Evolutionary conservation across 2,329 filamentous ascomycete genomes (phyloP), one percentile per base, ranked within the genome.

Genomic region (Gaeumannomyces sp.): DNA sequence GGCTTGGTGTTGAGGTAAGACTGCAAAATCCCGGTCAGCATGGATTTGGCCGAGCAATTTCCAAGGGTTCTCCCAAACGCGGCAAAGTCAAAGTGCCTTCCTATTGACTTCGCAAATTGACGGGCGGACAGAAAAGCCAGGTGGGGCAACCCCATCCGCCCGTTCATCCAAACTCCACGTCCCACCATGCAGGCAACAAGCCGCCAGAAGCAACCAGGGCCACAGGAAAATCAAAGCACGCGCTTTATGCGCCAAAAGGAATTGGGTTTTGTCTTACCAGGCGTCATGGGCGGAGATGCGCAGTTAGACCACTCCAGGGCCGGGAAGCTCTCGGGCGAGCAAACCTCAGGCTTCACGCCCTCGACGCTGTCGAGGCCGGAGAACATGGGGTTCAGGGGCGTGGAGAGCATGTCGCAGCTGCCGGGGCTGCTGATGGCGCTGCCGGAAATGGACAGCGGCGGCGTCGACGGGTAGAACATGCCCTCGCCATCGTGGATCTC

Each of bases 361-460:
- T 89, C 84, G 66, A 88, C 83, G 67, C 83, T 84, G 67, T 91
- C 89, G 57, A 91, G 81, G 4, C 86, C 83, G 56, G 91, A 91
- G 79, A 92, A 92, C 79, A 88, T 85, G 68, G 89, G 88, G 78
- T 92, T 91, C 75, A 93, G 81, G 2, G 93, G 92, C n/a, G 92
- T 96, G 68, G 90, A 89, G 65, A 96, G 78, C 68, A 92, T 80
- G 68, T 93, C 91, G 74, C 83, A 89, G 76, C 84, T 89, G 68
- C 89, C 89, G 63, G 94, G 92, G 83, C 92, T 97, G 80, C 91
- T 92, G 72, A 92, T 89, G 65, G 86, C 88, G 81, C 93, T 97
- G 69, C 90, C 90, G 35, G 92, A 89, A 3, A 90, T 89, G 29
- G 93, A 97, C 71, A 97, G 83, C 60, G 93, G 90, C 61, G 93